Conservation (phyloP, 352 stramenopile genomes). For the Phytophthora syringae region DNA sequence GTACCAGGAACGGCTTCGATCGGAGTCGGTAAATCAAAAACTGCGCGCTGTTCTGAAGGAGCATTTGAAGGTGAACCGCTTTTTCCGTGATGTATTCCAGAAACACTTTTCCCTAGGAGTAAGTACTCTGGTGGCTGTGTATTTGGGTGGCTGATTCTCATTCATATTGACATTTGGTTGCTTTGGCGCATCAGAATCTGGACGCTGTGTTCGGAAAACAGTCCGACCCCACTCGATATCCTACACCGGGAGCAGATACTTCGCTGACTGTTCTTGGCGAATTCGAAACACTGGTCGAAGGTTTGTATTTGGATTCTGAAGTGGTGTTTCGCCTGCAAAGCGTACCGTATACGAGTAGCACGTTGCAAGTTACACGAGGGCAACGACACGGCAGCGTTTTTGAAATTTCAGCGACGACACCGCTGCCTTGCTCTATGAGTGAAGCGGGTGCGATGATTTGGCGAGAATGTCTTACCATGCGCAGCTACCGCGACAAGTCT, state of each 20-base stretch:
- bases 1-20: conserved; percentile 25
- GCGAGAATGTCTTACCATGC: conserved; percentile 17
- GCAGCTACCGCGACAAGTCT: conserved; percentile 27
- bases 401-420: conserved; percentile 19
- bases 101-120: conserved; percentile 19
- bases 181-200: conserved; percentile 7
- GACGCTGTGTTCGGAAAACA: conserved; percentile 3
- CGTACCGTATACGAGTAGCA: not conserved
- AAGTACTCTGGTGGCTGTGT: too few species aligned
- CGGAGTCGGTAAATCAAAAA: conserved; percentile 30
- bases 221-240: not conserved
- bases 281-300: conserved; percentile 25
- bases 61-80: conserved; percentile 21
- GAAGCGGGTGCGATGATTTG: conserved; percentile 25
- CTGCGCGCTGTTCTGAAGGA: conserved; percentile 19
- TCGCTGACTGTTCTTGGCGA: conserved; percentile 14
- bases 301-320: conserved; percentile 28
- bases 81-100: conserved; percentile 18
- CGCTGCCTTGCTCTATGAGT: conserved; percentile 21
- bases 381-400: conserved; percentile 5
- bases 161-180: not conserved
- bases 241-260: not conserved
- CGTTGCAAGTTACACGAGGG: not conserved
- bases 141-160: not conserved
- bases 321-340: conserved; percentile 10